phyloP scores from a whole-genome alignment of 352 stramenopile genomes.

The Pythium pyrilobum region DNA sequence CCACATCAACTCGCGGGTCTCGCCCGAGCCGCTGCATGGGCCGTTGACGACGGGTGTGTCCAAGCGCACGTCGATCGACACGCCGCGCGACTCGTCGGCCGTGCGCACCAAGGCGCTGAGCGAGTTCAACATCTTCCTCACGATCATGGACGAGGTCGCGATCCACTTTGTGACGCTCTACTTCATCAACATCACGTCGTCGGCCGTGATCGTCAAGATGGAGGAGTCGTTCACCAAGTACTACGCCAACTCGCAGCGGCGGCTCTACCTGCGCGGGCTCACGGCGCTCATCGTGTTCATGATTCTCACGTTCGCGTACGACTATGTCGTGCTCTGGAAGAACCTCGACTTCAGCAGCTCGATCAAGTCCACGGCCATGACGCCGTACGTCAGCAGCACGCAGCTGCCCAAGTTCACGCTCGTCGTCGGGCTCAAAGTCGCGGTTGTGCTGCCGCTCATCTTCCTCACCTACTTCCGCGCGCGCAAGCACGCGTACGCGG shows the following conservation, averaged over 20 bases:
- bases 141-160: constrained; percentile 77
- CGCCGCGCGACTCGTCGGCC: constrained; percentile 45
- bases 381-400: constrained; percentile 25
- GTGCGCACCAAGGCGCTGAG: constrained; percentile 47
- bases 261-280: constrained; percentile 56
- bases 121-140: constrained; percentile 74
- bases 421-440: constrained; percentile 58
- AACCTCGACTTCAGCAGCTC: constrained; percentile 38
- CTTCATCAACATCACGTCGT: constrained; percentile 76
- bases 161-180: constrained; percentile 78
- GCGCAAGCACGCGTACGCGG: constrained; percentile 45
- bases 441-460: constrained; percentile 53
- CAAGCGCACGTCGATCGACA: constrained; percentile 29
- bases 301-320: constrained; percentile 61
- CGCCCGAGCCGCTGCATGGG: constrained; percentile 23
- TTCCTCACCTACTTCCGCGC: constrained; percentile 64
- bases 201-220: constrained; percentile 66
- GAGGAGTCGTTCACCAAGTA: constrained; percentile 75
- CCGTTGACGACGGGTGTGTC: constrained; percentile 1
- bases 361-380: constrained; percentile 20
- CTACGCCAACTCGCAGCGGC: constrained; percentile 64
- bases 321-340: constrained; percentile 66
- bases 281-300: constrained; percentile 63
- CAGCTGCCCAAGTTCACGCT: constrained; percentile 63
- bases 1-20: constrained; percentile 24